These are phyloP conservation scores for Ephemerocybe angulata DNA, from an alignment of 768 basidiomycete species.

Conservation along the genomic window DNA sequence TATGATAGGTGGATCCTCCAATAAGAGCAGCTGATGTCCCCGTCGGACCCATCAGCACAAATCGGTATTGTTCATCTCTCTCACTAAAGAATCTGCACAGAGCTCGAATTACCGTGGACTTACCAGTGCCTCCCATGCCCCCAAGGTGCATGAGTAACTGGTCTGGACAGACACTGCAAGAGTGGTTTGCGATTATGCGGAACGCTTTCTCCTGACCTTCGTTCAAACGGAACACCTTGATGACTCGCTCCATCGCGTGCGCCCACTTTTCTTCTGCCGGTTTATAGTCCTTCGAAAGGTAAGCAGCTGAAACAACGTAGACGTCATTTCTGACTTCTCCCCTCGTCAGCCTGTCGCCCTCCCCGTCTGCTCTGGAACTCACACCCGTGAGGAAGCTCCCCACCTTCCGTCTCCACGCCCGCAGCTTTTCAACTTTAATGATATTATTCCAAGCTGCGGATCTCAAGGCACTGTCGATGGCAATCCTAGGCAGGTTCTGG, in stretches of 20 bases:
- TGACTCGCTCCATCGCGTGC: not conserved
- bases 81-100: slow-evolving; percentile 16
- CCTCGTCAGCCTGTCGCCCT: not conserved
- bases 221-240: not conserved
- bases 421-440: not conserved
- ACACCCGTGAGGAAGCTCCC: not conserved
- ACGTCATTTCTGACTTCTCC: not conserved
- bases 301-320: not conserved
- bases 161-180: not conserved
- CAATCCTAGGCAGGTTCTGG: not conserved
- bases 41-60: slow-evolving; percentile 22
- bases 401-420: not conserved
- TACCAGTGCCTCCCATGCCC: slow-evolving; percentile 27
- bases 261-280: slow-evolving; percentile 1
- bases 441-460: not conserved
- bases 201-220: slow-evolving; percentile 7
- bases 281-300: not conserved
- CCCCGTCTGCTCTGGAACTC: not conserved
- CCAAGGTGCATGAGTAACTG: slow-evolving; percentile 24
- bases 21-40: slow-evolving; percentile 23
- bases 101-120: slow-evolving; percentile 19
- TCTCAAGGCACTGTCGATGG: not conserved
- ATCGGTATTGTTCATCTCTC: slow-evolving; percentile 13
- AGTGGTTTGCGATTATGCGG: slow-evolving; percentile 17
- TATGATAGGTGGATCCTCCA: slow-evolving; percentile 27